Percentiles rank a stretch among this genome's conserved stretches.
Conservation (phyloP, 495 filamentous ascomycete genomes). For the Rhypophila decipiens region DNA sequence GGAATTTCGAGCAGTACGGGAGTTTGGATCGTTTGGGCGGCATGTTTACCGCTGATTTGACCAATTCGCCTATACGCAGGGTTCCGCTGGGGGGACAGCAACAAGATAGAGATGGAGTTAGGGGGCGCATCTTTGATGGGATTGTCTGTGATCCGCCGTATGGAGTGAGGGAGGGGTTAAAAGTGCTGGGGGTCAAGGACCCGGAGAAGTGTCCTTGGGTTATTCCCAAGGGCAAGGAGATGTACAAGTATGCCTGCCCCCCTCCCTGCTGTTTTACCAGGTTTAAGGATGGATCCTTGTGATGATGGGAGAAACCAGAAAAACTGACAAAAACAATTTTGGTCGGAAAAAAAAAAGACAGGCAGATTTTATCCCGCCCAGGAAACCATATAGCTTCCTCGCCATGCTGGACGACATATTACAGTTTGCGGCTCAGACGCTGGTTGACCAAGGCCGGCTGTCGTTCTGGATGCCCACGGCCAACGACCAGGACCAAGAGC, state of each 20-base stretch:
- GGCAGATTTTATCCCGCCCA: constrained; percentile 78
- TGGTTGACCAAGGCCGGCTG: constrained; percentile 77
- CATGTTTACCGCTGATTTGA: constrained; percentile 78
- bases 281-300: not conserved
- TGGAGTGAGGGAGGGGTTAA: constrained; percentile 88
- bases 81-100: constrained; percentile 6
- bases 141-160: constrained; percentile 98
- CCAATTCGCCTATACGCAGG: constrained; percentile 70
- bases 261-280: not conserved
- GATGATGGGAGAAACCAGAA: not conserved
- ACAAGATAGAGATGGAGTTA: constrained; percentile 13
- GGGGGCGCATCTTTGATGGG: constrained; percentile 64
- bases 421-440: constrained; percentile 65
- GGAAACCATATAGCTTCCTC: constrained; percentile 83
- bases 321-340: not conserved
- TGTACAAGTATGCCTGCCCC: constrained; percentile 54
- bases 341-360: constrained; percentile 37
- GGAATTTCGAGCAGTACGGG: constrained; percentile 84
- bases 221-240: constrained; percentile 61
- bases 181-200: constrained; percentile 73
- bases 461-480: constrained; percentile 98
- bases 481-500: constrained; percentile 65
- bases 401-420: constrained; percentile 87
- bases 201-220: constrained; percentile 53
- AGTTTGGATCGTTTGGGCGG: constrained; percentile 59